These are phyloP conservation scores for Emydomyces testavorans DNA, from an alignment of 2,329 filamentous ascomycete species.

Conservation along the genomic window DNA sequence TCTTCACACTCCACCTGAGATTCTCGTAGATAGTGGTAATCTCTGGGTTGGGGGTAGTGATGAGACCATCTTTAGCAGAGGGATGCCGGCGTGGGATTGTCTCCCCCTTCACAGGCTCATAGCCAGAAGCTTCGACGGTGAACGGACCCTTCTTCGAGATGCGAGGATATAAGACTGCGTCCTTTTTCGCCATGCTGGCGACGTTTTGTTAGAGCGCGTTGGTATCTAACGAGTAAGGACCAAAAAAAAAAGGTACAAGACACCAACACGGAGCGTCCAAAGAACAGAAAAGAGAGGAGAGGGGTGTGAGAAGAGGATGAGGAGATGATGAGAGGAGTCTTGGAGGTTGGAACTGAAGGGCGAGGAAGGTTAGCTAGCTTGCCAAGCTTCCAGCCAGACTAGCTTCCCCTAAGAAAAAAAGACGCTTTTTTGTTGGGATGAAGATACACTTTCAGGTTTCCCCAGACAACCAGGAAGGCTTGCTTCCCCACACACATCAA, in stretches of 20 bases:
- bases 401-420: no score
- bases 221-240: neutral
- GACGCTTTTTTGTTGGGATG: no score
- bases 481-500: no score
- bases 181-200: slow-evolving; percentile 22
- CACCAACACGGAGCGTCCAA: slow-evolving; percentile 7
- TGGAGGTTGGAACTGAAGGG: neutral
- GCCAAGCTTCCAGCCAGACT: no score
- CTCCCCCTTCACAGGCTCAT: slow-evolving; percentile 61
- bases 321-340: neutral
- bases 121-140: slow-evolving; percentile 60
- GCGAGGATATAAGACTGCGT: slow-evolving; percentile 32
- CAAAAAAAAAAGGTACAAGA: slow-evolving; percentile 7
- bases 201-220: neutral
- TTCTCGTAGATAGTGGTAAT: slow-evolving; percentile 71
- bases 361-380: neutral
- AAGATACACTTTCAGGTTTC: neutral
- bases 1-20: slow-evolving; percentile 54
- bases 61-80: slow-evolving; percentile 57
- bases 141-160: slow-evolving; percentile 61
- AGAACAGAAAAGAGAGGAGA: slow-evolving; percentile 8
- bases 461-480: no score
- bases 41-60: slow-evolving; percentile 53
- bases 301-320: slow-evolving; percentile 11
- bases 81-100: slow-evolving; percentile 70